A percentile compares a stretch with the other conserved stretches of the same genome.
Conservation (phyloP, 2,329 filamentous ascomycete genomes). For the Nothophoma quercina region DNA sequence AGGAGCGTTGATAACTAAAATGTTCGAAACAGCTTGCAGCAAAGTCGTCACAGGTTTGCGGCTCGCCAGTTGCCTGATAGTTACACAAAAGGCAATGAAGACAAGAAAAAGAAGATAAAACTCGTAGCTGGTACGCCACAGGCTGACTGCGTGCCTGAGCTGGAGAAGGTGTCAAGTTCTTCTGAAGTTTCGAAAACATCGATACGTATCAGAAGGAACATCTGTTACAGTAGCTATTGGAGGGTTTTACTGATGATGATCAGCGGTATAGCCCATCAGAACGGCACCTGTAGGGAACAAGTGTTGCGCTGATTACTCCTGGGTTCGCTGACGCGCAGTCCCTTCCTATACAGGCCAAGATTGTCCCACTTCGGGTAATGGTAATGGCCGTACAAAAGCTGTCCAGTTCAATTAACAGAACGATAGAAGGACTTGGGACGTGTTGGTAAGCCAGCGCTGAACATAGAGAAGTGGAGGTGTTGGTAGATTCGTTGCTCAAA, state of each 20-base stretch:
- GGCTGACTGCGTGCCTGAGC: conserved; percentile 11
- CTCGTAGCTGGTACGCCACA: conserved; percentile 17
- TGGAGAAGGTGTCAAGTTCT: neutral
- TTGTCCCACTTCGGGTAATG: conserved; percentile 56
- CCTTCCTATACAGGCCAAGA: conserved; percentile 43
- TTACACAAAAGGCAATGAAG: neutral
- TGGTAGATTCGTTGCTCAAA: too few relatives aligned
- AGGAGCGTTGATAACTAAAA: conserved; percentile 34
- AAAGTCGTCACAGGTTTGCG: conserved; percentile 77
- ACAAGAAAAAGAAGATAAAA: conserved; percentile 5
- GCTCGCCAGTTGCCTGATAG: conserved; percentile 63
- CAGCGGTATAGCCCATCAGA: conserved; percentile 48
- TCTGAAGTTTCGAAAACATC: conserved; percentile 11
- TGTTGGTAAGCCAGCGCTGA: conserved; percentile 52
- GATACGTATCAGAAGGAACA: conserved; percentile 49
- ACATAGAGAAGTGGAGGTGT: conserved; percentile 15
- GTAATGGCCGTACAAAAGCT: conserved; percentile 57
- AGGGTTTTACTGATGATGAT: conserved; percentile 39
- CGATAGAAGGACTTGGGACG: conserved; percentile 57
- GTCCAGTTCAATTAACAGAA: conserved; percentile 58
- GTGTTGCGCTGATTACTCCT: conserved; percentile 47
- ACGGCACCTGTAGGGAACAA: conserved; percentile 53
- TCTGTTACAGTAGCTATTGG: conserved; percentile 56
- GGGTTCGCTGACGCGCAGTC: conserved; percentile 47
- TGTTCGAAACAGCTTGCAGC: conserved; percentile 80